These are phyloP conservation scores for Picocystis sp. DNA, from an alignment of 163 green algal species.

Conservation along the genomic window DNA sequence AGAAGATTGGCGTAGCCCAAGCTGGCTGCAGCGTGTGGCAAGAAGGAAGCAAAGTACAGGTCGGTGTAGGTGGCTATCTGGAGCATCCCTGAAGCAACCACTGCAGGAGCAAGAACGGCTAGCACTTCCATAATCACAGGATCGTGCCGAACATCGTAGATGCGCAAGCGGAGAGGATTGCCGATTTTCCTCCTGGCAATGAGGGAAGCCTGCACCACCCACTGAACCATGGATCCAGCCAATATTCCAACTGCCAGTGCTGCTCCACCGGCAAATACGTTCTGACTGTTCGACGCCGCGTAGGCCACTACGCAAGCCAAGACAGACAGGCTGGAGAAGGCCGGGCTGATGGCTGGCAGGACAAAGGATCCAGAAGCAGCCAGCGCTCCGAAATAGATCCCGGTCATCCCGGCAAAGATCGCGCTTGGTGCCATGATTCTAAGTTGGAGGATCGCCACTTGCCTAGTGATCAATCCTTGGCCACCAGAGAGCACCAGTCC, in stretches of 20 bases:
- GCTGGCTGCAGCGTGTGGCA: slow-evolving; percentile 17
- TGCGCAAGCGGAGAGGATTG: no score
- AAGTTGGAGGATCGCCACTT: slow-evolving; percentile 9
- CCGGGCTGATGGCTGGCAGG: slow-evolving; percentile 15
- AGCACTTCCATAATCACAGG: not conserved
- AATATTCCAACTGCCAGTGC: slow-evolving; percentile 10
- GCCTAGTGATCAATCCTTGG: no score
- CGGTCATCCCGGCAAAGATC: slow-evolving; percentile 15
- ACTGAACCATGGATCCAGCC: slow-evolving; percentile 11
- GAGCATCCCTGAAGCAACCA: slow-evolving; percentile 20
- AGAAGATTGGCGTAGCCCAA: slow-evolving; percentile 17
- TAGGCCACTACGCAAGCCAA: slow-evolving; percentile 6
- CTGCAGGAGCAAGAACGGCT: slow-evolving; percentile 13
- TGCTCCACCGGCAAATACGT: slow-evolving; percentile 7
- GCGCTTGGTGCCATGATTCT: slow-evolving; percentile 18
- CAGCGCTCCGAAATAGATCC: slow-evolving; percentile 18
- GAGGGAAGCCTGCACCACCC: slow-evolving; percentile 10
- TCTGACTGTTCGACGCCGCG: not conserved
- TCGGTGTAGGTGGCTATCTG: slow-evolving; percentile 32
- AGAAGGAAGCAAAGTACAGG: slow-evolving; percentile 29
- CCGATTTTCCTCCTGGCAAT: not conserved
- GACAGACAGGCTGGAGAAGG: slow-evolving; percentile 12
- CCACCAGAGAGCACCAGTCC: slow-evolving; percentile 3
- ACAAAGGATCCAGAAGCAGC: not conserved
- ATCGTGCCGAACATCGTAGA: no score